Conservation (phyloP, 495 filamentous ascomycete species). For the Aspergillus asperescens region DNA sequence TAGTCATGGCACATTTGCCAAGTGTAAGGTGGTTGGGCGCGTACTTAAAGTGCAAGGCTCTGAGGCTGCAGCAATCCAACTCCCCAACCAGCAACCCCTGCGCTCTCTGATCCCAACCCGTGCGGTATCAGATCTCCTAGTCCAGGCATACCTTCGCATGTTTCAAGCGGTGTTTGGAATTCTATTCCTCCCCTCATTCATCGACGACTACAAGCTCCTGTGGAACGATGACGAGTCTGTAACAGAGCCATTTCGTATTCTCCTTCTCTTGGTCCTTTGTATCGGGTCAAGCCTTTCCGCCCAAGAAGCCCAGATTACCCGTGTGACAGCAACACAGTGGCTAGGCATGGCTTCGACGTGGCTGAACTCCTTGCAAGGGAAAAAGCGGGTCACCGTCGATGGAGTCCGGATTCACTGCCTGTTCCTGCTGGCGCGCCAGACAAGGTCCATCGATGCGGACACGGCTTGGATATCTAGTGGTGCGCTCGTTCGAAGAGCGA, state of each 20-base stretch:
- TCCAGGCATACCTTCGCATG: not conserved
- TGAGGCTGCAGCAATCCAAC: too few relatives aligned
- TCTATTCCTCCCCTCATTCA: not conserved
- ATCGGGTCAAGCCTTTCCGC: not conserved
- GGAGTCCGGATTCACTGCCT: not conserved
- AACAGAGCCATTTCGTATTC: not conserved
- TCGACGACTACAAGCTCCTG: not conserved
- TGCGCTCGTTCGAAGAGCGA: not conserved
- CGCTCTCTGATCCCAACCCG: not conserved
- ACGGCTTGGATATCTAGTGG: not conserved
- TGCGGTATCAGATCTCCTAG: not conserved
- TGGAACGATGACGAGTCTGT: not conserved
- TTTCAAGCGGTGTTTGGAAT: not conserved
- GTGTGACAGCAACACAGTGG: not conserved
- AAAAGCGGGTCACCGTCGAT: not conserved
- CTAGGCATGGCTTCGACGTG: not conserved
- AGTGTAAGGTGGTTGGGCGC: too few relatives aligned
- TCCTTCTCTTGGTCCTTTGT: not conserved
- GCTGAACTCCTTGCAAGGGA: not conserved
- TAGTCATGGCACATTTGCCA: too few relatives aligned
- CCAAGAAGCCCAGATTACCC: not conserved
- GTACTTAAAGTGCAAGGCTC: too few relatives aligned
- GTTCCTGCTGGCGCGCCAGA: not conserved
- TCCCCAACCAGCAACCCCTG: too few relatives aligned
- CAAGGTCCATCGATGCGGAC: not conserved